Percentiles rank a stretch among this genome's conserved stretches.
These are phyloP conservation scores for Nakazawaea holstii DNA, from an alignment of 805 yeast genomes.

Conservation along the genomic window DNA sequence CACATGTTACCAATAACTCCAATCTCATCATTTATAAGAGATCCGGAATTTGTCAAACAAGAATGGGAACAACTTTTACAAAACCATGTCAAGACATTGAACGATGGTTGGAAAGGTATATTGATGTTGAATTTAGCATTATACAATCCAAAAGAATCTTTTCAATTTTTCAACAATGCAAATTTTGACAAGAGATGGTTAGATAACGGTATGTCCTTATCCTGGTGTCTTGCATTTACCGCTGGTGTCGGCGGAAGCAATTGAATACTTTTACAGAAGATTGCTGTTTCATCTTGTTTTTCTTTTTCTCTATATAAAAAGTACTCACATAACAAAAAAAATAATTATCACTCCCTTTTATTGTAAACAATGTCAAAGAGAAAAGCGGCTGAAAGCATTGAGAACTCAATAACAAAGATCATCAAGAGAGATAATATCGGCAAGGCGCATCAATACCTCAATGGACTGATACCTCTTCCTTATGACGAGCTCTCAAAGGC, in stretches of 20 bases:
- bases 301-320: too few species aligned
- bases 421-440: constrained; percentile 8
- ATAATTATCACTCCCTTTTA: too few species aligned
- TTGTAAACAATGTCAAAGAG: constrained; percentile 2
- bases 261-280: not conserved
- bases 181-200: constrained; percentile 50
- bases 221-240: constrained; percentile 79
- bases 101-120: constrained; percentile 73
- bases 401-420: constrained; percentile 5
- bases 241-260: constrained; percentile 42
- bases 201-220: constrained; percentile 81
- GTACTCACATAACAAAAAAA: too few species aligned
- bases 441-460: constrained; percentile 1
- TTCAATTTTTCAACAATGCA: constrained; percentile 52
- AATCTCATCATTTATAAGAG: constrained; percentile 55
- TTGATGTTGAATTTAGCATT: constrained; percentile 73
- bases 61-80: constrained; percentile 60
- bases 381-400: constrained; percentile 3
- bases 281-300: not conserved
- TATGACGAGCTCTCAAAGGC: not conserved
- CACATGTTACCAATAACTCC: constrained; percentile 71
- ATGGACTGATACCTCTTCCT: constrained; percentile 1
- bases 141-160: constrained; percentile 61
- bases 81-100: constrained; percentile 41
- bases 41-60: constrained; percentile 49